Evolutionary conservation across 441 rosid species (phyloP).

Genomic region (Adansonia madagascariensis): DNA sequence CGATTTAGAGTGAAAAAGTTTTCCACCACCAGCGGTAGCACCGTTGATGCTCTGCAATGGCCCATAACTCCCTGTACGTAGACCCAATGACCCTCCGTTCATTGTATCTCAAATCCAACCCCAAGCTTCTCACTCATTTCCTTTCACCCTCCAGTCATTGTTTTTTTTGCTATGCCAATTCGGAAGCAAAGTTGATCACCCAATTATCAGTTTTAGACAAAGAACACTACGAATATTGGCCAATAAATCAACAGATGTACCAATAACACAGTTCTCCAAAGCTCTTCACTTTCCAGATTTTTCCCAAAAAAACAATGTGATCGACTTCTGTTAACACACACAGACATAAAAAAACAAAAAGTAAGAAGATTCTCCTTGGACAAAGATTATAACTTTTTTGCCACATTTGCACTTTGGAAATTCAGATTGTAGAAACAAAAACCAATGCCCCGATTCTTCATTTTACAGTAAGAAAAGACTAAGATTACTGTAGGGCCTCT

Average conservation of each 20-base stretch:
- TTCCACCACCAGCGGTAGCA: constrained; percentile 15
- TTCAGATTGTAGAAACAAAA: constrained; percentile 3
- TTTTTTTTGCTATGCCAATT: neutral
- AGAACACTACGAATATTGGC: neutral
- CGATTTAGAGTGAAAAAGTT: constrained; percentile 33
- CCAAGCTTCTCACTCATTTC: constrained; percentile 40
- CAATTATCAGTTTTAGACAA: constrained; percentile 8
- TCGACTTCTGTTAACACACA: constrained; percentile 17
- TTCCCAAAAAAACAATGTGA: neutral
- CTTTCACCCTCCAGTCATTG: constrained; percentile 25
- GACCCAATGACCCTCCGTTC: constrained; percentile 70
- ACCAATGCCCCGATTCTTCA: constrained; percentile 9
- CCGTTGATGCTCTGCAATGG: constrained; percentile 42
- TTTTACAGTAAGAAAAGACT: neutral
- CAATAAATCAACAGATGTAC: neutral
- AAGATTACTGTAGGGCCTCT: neutral
- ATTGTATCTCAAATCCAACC: constrained; percentile 59
- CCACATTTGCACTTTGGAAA: neutral
- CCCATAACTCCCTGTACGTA: constrained; percentile 59
- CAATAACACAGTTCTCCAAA: neutral
- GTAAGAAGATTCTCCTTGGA: neutral
- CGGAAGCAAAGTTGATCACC: neutral
- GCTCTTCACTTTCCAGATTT: neutral
- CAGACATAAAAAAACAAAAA: constrained; percentile 1
- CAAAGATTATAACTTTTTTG: neutral